These are phyloP conservation scores for Anastatica hierochuntica DNA, from an alignment of 345 rosid species.

Conservation along the genomic window DNA sequence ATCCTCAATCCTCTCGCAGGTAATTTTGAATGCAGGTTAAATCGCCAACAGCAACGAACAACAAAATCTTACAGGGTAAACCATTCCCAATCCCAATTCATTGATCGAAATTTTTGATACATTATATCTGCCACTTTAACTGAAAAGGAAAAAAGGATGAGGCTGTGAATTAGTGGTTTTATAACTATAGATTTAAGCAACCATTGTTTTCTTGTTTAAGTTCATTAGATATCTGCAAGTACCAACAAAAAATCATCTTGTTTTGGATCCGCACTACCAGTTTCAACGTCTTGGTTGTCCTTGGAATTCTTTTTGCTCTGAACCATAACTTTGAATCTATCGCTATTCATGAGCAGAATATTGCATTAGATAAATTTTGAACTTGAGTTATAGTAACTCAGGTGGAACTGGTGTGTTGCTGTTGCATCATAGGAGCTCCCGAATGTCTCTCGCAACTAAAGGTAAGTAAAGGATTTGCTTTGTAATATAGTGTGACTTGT, in stretches of 20 bases:
- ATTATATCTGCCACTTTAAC: background rate
- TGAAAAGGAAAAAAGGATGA: background rate
- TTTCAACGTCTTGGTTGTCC: no score
- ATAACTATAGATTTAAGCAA: background rate
- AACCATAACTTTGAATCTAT: no score
- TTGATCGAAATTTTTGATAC: no score
- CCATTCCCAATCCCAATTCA: background rate
- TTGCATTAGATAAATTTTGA: background rate
- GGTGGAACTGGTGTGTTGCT: background rate
- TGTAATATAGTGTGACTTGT: background rate
- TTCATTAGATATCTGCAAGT: background rate
- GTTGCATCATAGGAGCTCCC: conserved; percentile 1
- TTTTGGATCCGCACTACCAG: background rate
- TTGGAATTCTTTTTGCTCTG: no score
- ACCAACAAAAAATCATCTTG: background rate
- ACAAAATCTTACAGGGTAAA: background rate
- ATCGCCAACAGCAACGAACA: background rate
- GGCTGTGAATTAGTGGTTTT: background rate
- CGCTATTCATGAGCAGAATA: background rate
- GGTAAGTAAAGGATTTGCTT: background rate
- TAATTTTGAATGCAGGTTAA: conserved; percentile 13
- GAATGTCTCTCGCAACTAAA: background rate
- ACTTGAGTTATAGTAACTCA: background rate
- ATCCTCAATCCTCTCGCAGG: conserved; percentile 18
- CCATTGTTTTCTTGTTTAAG: no score